Evolutionary conservation across 805 yeast species (phyloP).

Genomic region (Maudiozyma serrabonitensis): DNA sequence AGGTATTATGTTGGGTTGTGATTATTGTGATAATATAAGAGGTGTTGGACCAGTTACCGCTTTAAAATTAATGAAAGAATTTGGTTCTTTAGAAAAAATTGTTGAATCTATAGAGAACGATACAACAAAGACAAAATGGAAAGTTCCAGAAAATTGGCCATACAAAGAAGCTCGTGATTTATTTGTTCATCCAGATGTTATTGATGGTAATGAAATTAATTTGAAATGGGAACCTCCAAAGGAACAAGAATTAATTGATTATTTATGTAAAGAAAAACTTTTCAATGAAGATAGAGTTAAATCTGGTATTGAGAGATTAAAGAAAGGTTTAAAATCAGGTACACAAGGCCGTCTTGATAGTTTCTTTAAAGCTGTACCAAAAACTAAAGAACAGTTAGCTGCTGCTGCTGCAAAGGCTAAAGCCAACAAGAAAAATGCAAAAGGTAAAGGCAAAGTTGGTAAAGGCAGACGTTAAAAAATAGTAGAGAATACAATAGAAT

Average conservation of each 20-base stretch:
- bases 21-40: constrained; percentile 88
- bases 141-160: constrained; percentile 93
- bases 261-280: constrained; percentile 78
- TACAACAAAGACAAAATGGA: constrained; percentile 50
- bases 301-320: constrained; percentile 75
- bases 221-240: constrained; percentile 88
- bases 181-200: constrained; percentile 75
- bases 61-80: constrained; percentile 75
- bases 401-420: constrained; percentile 27
- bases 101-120: constrained; percentile 47
- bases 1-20: constrained; percentile 92
- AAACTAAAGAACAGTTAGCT: constrained; percentile 38
- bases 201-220: constrained; percentile 47
- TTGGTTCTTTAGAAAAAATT: constrained; percentile 70
- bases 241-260: constrained; percentile 70
- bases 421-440: constrained; percentile 17
- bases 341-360: constrained; percentile 91
- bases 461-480: constrained; percentile 13
- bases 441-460: constrained; percentile 19
- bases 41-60: constrained; percentile 98
- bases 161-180: constrained; percentile 77
- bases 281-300: constrained; percentile 88
- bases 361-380: constrained; percentile 63
- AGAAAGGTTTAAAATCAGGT: constrained; percentile 74
- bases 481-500: background rate